phyloP scores from a whole-genome alignment of 2,329 filamentous ascomycete species.

The Colletotrichum costaricense region DNA sequence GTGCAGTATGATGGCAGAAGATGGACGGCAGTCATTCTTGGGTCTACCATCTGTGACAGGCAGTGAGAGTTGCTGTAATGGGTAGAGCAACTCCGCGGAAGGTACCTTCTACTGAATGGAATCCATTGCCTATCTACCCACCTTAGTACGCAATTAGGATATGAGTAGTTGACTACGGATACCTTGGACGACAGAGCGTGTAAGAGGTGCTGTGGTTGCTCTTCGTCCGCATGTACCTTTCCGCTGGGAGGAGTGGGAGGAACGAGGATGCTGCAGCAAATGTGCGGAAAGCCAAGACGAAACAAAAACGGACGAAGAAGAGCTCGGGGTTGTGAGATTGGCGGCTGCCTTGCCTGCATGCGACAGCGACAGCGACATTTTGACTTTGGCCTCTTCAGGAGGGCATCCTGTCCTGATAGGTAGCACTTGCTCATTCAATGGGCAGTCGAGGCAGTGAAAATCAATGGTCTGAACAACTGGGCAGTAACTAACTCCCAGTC shows the following conservation, averaged over 20 bases:
- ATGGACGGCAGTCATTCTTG: neutral
- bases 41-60: neutral
- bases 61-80: neutral
- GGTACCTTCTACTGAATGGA: neutral
- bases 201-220: neutral
- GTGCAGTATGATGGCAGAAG: conserved; percentile 11
- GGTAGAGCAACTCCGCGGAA: neutral
- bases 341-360: neutral
- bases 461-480: neutral
- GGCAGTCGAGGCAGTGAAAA: neutral
- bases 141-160: too few relatives aligned
- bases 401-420: conserved; percentile 1
- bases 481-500: conserved; percentile 1
- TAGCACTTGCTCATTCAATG: too few relatives aligned
- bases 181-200: neutral
- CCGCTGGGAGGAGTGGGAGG: conserved; percentile 34
- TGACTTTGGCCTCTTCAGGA: conserved; percentile 4
- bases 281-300: conserved; percentile 30
- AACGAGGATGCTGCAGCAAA: conserved; percentile 20
- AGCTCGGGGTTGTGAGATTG: conserved; percentile 9
- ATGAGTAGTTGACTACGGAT: neutral
- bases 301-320: conserved; percentile 35
- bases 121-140: neutral
- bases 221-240: conserved; percentile 4
- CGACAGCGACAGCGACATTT: conserved; percentile 26